Evolutionary conservation across 352 stramenopile genomes (phyloP), one percentile per base, ranked within the genome.

Genomic region (Phytophthora capsici): DNA sequence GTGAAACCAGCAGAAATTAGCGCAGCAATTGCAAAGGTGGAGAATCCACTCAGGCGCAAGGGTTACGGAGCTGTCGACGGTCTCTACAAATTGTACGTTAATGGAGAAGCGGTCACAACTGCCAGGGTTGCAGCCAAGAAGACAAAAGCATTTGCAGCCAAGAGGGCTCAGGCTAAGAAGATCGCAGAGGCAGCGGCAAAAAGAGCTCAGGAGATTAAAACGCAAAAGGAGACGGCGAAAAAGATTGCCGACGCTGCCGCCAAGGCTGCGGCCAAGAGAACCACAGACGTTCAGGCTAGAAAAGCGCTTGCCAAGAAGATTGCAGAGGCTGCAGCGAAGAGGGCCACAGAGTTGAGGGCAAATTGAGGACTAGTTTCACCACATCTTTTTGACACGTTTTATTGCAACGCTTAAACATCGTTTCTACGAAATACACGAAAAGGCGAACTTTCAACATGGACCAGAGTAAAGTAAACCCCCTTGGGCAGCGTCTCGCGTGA

Each of bases 401-500:
- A n/a, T n/a, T n/a, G n/a, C n/a, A n/a, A n/a, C n/a, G n/a, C n/a
- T n/a, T n/a, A n/a, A n/a, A n/a, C n/a, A n/a, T n/a, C n/a, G n/a
- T n/a, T n/a, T n/a, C n/a, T n/a, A n/a, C n/a, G n/a, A n/a, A n/a
- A n/a, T n/a, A n/a, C n/a, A n/a, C 49, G 1, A 14, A n/a, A 4
- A 22, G 44, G 45, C 51, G 53, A 66, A 61, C 58, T 34, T 34
- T 9, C 34, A n/a, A 16, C 12, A 73, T 74, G 66, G 66, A 74
- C 37, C 14, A 40, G 6, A 66, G 30, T 47, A 77, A 74, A 50
- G 60, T 64, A 34, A 57, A 62, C 38, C 64, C n/a, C 70, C 22
- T 47, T 82, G 12, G 67, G 63, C 57, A 63, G 60, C 25, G 70
- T 90, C 44, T 88, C 78, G 4, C 75, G 73, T 3, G 82, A 90